Evolutionary conservation across 331 rosid genomes (phyloP).

Genomic region (Dryas integrifolia): DNA sequence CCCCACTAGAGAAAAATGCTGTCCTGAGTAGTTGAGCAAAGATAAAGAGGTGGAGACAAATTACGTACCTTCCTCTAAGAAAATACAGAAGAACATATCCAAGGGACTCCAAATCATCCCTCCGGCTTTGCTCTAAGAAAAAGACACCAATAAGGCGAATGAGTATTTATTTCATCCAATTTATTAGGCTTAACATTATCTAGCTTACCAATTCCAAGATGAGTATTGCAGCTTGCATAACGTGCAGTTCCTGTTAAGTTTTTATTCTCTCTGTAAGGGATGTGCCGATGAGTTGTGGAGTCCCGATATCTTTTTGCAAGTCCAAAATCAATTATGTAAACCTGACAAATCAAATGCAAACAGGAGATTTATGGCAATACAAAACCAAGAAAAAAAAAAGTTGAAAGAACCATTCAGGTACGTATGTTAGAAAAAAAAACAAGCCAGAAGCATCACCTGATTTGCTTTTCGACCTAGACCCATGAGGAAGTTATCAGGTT

Average conservation of each 20-base stretch:
- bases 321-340: conserved; percentile 89
- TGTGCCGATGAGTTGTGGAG: conserved; percentile 78
- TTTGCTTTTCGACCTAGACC: conserved; percentile 98
- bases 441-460: conserved; percentile 51
- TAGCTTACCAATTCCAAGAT: conserved; percentile 85
- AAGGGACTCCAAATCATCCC: conserved; percentile 97
- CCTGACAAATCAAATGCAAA: conserved; percentile 42
- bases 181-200: conserved; percentile 14
- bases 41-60: conserved; percentile 15
- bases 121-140: conserved; percentile 83
- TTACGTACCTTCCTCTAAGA: conserved; percentile 82
- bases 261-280: conserved; percentile 92
- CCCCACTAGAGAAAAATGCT: neutral
- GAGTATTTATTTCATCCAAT: neutral
- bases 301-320: conserved; percentile 92
- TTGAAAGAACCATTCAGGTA: conserved; percentile 10
- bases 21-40: neutral
- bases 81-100: conserved; percentile 95
- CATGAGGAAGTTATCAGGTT: conserved; percentile 98
- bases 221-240: conserved; percentile 95
- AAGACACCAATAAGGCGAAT: conserved; percentile 23
- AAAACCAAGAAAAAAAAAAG: conserved; percentile 10
- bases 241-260: conserved; percentile 93
- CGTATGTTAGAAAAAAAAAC: neutral
- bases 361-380: neutral